phyloP scores from a whole-genome alignment of 2,329 filamentous ascomycete species.

The Thelonectria discophora region DNA sequence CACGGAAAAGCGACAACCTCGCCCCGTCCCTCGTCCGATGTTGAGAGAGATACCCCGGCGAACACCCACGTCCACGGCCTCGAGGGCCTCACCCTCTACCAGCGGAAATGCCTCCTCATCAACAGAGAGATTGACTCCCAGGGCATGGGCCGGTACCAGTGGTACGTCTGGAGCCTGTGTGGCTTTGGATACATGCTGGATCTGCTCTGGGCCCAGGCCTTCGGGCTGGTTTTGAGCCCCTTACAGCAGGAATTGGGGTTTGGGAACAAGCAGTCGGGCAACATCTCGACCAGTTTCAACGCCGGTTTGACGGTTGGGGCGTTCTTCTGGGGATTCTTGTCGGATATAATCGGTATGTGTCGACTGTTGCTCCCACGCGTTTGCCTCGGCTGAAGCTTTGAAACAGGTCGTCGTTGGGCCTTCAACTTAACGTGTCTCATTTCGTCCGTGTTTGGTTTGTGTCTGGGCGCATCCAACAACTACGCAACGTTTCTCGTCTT shows the following conservation, averaged over 20 bases:
- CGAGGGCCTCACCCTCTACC: background rate
- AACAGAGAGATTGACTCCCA: slow-evolving; percentile 57
- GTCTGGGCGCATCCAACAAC: slow-evolving; percentile 57
- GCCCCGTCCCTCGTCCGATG: background rate
- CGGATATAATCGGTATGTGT: slow-evolving; percentile 56
- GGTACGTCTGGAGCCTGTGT: slow-evolving; percentile 61
- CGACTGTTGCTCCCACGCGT: background rate
- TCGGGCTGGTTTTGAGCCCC: slow-evolving; percentile 62
- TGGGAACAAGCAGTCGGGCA: slow-evolving; percentile 47
- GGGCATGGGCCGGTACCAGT: slow-evolving; percentile 64
- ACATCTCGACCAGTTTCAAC: slow-evolving; percentile 64
- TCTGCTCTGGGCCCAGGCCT: slow-evolving; percentile 66
- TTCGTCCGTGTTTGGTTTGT: slow-evolving; percentile 61
- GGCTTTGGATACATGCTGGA: slow-evolving; percentile 66
- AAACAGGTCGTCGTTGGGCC: slow-evolving; percentile 58
- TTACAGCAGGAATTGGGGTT: slow-evolving; percentile 67
- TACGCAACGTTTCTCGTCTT: slow-evolving; percentile 62
- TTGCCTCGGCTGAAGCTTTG: background rate
- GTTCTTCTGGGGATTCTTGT: slow-evolving; percentile 63
- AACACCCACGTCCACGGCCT: background rate
- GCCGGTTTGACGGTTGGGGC: slow-evolving; percentile 64
- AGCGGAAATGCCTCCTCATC: slow-evolving; percentile 1
- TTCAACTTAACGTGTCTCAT: slow-evolving; percentile 68
- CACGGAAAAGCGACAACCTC: background rate
- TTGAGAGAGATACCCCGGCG: background rate